Evolutionary conservation across 2,329 filamentous ascomycete species (phyloP).

Genomic region (Alternaria infectoria): DNA sequence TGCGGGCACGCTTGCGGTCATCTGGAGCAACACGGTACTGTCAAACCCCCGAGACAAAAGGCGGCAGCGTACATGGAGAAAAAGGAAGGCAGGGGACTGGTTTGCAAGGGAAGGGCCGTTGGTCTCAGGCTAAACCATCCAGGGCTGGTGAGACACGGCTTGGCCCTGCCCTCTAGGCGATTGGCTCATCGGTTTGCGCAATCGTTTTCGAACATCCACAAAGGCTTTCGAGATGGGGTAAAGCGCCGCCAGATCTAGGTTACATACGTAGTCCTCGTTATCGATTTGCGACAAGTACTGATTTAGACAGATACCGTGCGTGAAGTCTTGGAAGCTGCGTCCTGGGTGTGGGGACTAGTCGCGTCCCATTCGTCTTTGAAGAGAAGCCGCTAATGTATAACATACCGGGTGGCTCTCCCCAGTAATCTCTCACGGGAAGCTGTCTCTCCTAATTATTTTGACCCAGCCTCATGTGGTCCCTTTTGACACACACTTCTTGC

Average conservation of each 20-base stretch:
- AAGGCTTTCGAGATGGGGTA: slow-evolving; percentile 17
- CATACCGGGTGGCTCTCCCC: slow-evolving; percentile 21
- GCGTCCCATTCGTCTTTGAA: slow-evolving; percentile 15
- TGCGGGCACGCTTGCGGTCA: neutral
- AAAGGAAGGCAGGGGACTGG: slow-evolving; percentile 3
- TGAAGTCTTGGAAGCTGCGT: slow-evolving; percentile 15
- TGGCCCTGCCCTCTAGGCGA: slow-evolving; percentile 5
- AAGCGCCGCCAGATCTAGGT: slow-evolving; percentile 16
- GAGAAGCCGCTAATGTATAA: slow-evolving; percentile 22
- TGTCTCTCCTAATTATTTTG: slow-evolving; percentile 21
- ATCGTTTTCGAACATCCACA: slow-evolving; percentile 16
- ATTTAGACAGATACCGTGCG: slow-evolving; percentile 15
- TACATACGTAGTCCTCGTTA: slow-evolving; percentile 16
- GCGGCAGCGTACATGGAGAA: slow-evolving; percentile 4
- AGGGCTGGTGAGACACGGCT: slow-evolving; percentile 15
- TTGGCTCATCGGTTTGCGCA: slow-evolving; percentile 17
- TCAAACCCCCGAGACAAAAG: slow-evolving; percentile 1
- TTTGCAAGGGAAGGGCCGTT: slow-evolving; percentile 16
- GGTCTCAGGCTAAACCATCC: slow-evolving; percentile 12
- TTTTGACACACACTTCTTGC: slow-evolving; percentile 22
- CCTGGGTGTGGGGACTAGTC: slow-evolving; percentile 19
- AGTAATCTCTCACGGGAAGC: slow-evolving; percentile 21
- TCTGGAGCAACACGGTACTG: neutral
- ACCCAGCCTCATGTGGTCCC: slow-evolving; percentile 21
- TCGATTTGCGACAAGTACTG: slow-evolving; percentile 16